A percentile compares a stretch with the other conserved stretches of the same genome.
These are phyloP conservation scores for Rutstroemia sp. DNA, from an alignment of 2,329 filamentous ascomycete species.

Conservation along the genomic window DNA sequence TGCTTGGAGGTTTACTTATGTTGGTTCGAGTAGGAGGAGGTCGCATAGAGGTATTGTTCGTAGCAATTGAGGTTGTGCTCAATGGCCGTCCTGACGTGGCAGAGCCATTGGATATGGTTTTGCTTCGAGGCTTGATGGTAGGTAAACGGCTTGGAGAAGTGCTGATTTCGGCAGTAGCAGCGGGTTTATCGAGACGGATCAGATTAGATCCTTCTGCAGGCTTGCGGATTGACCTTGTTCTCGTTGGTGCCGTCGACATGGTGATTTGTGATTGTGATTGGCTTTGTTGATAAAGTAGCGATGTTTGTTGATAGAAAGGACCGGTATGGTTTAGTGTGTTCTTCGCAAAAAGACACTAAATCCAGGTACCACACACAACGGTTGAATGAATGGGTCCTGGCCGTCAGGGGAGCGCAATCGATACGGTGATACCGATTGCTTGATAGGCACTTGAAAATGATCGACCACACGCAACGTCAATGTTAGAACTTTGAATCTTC, in stretches of 20 bases:
- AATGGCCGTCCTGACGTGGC: conserved; percentile 14
- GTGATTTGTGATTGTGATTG: neutral
- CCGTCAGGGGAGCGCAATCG: neutral
- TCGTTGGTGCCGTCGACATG: conserved; percentile 22
- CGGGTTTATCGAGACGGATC: conserved; percentile 2
- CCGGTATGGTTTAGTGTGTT: neutral
- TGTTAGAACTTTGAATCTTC: too few species aligned
- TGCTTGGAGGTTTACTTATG: conserved; percentile 15
- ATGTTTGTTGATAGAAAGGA: neutral
- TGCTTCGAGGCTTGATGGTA: conserved; percentile 21
- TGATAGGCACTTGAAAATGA: too few species aligned
- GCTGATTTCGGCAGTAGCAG: neutral
- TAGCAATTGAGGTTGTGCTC: conserved; percentile 17
- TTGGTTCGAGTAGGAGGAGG: conserved; percentile 20
- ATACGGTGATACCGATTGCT: neutral
- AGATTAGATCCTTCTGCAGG: conserved; percentile 15
- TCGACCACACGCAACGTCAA: too few species aligned
- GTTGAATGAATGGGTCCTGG: neutral
- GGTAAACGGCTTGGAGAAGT: conserved; percentile 29
- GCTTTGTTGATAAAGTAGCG: neutral
- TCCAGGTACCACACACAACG: neutral
- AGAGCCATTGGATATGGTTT: conserved; percentile 12
- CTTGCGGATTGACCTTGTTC: conserved; percentile 24
- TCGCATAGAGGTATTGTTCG: conserved; percentile 21
- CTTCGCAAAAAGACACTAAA: neutral